Base-by-base conservation (phyloP, 192 early-diverging fungal species). In the Jimgerdemannia flammicorona region DNA sequence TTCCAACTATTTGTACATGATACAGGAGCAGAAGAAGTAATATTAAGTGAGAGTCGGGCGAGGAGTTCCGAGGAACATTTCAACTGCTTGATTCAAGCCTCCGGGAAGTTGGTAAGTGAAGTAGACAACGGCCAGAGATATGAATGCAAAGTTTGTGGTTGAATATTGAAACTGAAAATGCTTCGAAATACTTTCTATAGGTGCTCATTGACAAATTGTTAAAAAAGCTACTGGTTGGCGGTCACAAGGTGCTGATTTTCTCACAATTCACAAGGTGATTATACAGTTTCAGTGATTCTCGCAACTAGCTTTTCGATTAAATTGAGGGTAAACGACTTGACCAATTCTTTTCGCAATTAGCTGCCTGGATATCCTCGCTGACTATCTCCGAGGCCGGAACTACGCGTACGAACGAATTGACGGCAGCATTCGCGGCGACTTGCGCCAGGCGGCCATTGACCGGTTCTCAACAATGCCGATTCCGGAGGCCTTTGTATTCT, bases 211-310 rank as follows among this genome's bases (percentile, higher is more conserved):
- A 96, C 79, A 95, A 95, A 74, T 82, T 96, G 29, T 78, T 96
- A 49, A 83, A 77, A 66, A 94, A 92, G 77, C 77, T 96, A 44
- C 86, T 87, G 72, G 85, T 85, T 14, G 92, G 91, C 0, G 92
- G 92, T 4, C 93, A 94, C 79, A 96, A 95, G 74, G 94, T 96
- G 4, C 77, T 96, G 49, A 95, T 96, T 63, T 96, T 96, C 72
- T 95, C 93, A 4, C 94, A 96, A 79, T 94, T 96, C 89, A 96
- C 94, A 3, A 82, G 75, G 75, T 76, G 29, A 29, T 29, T 29
- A 29, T 29, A 29, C 29, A 29, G 29, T 29, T 29, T 29, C 29
- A 29, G 29, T 29, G 29, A 29, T 29, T 29, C 29, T 29, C 29
- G 29, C 1, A 29, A 29, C 29, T 29, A 29, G 29, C 29, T 29